A percentile compares a stretch with the other conserved stretches of the same genome.
These are phyloP conservation scores for Alternaria gansuensis DNA, from an alignment of 2,329 filamentous ascomycete genomes.

Conservation along the genomic window DNA sequence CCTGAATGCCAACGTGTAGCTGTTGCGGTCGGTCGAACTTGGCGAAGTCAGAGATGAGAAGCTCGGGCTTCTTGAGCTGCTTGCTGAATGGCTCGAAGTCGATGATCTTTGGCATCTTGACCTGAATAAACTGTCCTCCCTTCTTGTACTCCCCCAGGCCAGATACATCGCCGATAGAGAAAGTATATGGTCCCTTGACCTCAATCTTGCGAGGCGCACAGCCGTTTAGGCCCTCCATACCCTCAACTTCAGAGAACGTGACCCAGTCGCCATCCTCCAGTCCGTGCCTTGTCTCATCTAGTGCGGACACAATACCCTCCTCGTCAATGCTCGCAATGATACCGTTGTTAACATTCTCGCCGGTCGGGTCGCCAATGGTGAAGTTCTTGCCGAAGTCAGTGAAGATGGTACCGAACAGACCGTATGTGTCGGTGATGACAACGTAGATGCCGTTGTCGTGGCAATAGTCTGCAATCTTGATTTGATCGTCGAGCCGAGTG, in stretches of 20 bases:
- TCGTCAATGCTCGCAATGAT: constrained; percentile 92
- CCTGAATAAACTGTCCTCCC: constrained; percentile 90
- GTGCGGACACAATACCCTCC: constrained; percentile 87
- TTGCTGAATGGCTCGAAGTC: constrained; percentile 84
- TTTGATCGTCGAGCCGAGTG: constrained; percentile 80
- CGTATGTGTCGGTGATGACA: constrained; percentile 86
- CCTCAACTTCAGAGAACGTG: constrained; percentile 91
- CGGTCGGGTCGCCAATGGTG: constrained; percentile 86
- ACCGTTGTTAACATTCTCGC: constrained; percentile 84
- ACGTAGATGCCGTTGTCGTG: constrained; percentile 93
- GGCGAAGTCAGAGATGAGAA: constrained; percentile 92
- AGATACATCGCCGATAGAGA: constrained; percentile 93
- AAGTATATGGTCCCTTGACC: constrained; percentile 94
- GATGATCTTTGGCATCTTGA: constrained; percentile 97
- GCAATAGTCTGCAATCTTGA: constrained; percentile 88
- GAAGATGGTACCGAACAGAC: constrained; percentile 94
- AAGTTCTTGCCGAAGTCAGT: constrained; percentile 98
- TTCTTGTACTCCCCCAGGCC: constrained; percentile 85
- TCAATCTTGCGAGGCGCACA: constrained; percentile 87
- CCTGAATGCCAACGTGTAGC: constrained; percentile 91
- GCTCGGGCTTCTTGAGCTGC: constrained; percentile 85
- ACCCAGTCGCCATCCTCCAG: constrained; percentile 97
- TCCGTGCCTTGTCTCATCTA: constrained; percentile 94
- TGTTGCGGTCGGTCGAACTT: constrained; percentile 96
- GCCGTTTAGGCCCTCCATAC: constrained; percentile 87